These are phyloP conservation scores for Hydrangea macrophylla DNA, from an alignment of 148 eudicot genomes.

Conservation along the genomic window DNA sequence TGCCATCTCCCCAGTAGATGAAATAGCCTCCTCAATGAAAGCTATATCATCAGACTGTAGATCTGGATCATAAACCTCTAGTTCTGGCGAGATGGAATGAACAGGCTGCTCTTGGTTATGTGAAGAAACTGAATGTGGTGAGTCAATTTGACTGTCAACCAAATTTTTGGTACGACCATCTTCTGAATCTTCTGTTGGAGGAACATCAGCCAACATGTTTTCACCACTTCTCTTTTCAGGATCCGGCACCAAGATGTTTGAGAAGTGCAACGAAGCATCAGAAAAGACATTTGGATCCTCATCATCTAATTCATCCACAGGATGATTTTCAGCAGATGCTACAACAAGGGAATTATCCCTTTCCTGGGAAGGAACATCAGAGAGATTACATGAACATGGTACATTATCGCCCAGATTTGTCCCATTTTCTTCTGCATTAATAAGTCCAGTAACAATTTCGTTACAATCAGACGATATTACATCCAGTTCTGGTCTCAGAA, in stretches of 20 bases:
- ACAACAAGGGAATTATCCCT: conserved; percentile 21
- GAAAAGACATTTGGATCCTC: conserved; percentile 23
- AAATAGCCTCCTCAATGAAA: conserved; percentile 17
- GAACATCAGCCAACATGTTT: conserved; percentile 12
- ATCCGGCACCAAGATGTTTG: conserved; percentile 20
- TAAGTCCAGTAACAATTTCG: conserved; percentile 15
- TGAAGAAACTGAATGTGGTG: conserved; percentile 22
- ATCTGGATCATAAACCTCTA: conserved; percentile 19
- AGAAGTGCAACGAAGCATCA: conserved; percentile 17
- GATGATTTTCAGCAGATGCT: conserved; percentile 21
- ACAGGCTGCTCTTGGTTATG: conserved; percentile 18
- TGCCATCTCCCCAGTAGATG: conserved; percentile 21
- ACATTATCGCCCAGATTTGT: conserved; percentile 12
- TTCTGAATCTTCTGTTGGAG: conserved; percentile 23
- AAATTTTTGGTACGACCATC: conserved; percentile 15
- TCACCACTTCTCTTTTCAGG: conserved; percentile 18
- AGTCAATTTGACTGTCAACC: conserved; percentile 10
- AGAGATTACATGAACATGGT: conserved; percentile 15
- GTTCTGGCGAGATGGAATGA: conserved; percentile 19
- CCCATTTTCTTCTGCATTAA: conserved; percentile 18
- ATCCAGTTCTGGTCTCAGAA: conserved; percentile 19
- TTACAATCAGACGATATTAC: conserved; percentile 16
- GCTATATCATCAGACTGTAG: conserved; percentile 18
- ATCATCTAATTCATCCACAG: conserved; percentile 26
- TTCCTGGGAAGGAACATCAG: conserved; percentile 17